phyloP scores from a whole-genome alignment of 208 protist species.

The Wallacemonas sp. region DNA sequence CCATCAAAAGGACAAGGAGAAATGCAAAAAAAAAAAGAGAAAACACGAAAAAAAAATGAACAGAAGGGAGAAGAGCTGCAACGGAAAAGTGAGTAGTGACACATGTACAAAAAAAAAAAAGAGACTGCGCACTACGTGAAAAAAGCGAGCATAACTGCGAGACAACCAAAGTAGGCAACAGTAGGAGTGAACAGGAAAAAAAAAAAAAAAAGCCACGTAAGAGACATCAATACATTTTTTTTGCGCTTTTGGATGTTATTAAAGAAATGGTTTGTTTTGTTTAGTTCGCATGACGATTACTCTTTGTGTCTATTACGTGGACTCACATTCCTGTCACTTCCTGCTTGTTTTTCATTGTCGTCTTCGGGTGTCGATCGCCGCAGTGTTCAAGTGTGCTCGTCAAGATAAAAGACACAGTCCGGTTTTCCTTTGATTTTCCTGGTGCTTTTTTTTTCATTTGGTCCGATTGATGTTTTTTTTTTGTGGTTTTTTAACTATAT shows the following conservation, averaged over 20 bases:
- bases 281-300: too few relatives aligned
- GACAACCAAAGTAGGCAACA: constrained; percentile 5
- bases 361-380: too few relatives aligned
- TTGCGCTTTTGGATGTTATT: too few relatives aligned
- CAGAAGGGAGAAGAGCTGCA: neutral
- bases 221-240: constrained; percentile 19
- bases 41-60: neutral
- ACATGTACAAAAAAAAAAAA: constrained; percentile 14
- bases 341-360: neutral
- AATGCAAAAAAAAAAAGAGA: neutral
- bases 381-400: too few relatives aligned
- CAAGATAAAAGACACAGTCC: too few relatives aligned
- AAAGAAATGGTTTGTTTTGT: too few relatives aligned
- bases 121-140: neutral
- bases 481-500: neutral
- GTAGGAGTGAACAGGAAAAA: constrained; percentile 4
- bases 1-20: neutral
- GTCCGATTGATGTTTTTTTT: neutral
- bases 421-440: neutral
- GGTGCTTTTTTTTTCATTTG: neutral
- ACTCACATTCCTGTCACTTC: too few relatives aligned
- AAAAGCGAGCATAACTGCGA: constrained; percentile 15
- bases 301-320: too few relatives aligned
- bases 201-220: constrained; percentile 13
- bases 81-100: neutral